phyloP scores from a whole-genome alignment of 2,329 filamentous ascomycete genomes.

The Cadophora sp. region DNA sequence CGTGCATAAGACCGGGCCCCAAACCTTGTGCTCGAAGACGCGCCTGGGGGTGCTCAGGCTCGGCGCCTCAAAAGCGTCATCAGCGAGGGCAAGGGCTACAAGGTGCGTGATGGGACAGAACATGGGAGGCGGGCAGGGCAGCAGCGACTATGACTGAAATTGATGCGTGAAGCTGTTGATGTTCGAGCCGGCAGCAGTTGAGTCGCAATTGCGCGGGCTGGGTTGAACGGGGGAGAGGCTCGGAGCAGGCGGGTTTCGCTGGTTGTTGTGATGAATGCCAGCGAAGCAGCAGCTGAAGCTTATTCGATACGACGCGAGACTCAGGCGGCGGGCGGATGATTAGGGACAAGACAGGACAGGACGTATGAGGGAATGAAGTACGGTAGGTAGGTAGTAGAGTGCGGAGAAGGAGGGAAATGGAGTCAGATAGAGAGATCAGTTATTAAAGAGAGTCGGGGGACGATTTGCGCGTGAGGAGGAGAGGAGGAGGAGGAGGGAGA shows the following conservation, averaged over 20 bases:
- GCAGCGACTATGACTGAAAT: neutral
- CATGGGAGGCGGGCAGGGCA: slow-evolving; percentile 28
- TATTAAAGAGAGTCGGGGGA: slow-evolving; percentile 21
- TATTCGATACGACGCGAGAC: slow-evolving; percentile 35
- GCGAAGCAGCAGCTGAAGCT: slow-evolving; percentile 33
- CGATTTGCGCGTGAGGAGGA: slow-evolving; percentile 7
- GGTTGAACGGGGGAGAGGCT: neutral
- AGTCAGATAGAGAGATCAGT: slow-evolving; percentile 19
- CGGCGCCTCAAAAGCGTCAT: slow-evolving; percentile 30
- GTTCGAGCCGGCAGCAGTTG: slow-evolving; percentile 20
- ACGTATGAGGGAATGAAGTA: neutral
- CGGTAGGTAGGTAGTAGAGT: neutral
- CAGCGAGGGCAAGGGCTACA: slow-evolving; percentile 28
- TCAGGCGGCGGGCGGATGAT: slow-evolving; percentile 13
- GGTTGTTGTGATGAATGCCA: slow-evolving; percentile 38
- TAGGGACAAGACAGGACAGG: slow-evolving; percentile 6
- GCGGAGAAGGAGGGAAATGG: slow-evolving; percentile 11
- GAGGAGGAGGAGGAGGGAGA: neutral
- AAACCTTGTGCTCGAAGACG: slow-evolving; percentile 32
- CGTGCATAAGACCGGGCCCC: slow-evolving; percentile 18
- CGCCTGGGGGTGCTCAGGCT: slow-evolving; percentile 23
- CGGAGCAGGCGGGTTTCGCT: slow-evolving; percentile 23
- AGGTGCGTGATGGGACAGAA: slow-evolving; percentile 35
- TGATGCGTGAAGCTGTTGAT: slow-evolving; percentile 23
- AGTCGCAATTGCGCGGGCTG: slow-evolving; percentile 25